These are phyloP conservation scores for Ramaria rubella DNA, from an alignment of 768 basidiomycete genomes.

Conservation along the genomic window DNA sequence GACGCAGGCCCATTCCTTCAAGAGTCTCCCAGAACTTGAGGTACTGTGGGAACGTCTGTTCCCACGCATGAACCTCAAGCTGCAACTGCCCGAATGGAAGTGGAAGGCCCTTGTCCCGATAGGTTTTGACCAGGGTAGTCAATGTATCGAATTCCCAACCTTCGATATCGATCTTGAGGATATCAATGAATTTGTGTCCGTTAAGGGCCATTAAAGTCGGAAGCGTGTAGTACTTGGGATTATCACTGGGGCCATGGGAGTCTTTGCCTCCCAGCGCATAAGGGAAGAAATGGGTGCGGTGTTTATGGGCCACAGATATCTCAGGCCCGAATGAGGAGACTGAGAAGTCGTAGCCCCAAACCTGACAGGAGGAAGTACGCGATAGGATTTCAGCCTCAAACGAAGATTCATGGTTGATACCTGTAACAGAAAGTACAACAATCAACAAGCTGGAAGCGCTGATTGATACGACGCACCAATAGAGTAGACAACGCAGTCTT, in stretches of 20 bases:
- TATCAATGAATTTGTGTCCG: conserved; percentile 60
- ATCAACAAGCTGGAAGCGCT: conserved; percentile 31
- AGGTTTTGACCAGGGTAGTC: conserved; percentile 39
- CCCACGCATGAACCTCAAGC: conserved; percentile 55
- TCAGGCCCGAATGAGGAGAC: too few species aligned
- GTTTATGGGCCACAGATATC: too few species aligned
- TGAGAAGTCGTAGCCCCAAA: too few species aligned
- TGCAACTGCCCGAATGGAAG: conserved; percentile 68
- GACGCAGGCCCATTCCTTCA: too few species aligned
- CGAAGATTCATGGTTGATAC: too few species aligned
- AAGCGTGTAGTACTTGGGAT: conserved; percentile 54
- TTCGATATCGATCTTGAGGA: conserved; percentile 69
- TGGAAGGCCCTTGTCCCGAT: conserved; percentile 34
- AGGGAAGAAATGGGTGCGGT: conserved; percentile 37
- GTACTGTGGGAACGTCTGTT: too few species aligned
- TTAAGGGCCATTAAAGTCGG: conserved; percentile 57
- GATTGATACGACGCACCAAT: conserved; percentile 48
- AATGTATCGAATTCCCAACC: conserved; percentile 60
- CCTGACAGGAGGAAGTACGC: too few species aligned
- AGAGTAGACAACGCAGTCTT: conserved; percentile 56
- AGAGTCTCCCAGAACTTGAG: too few species aligned
- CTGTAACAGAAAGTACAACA: too few species aligned
- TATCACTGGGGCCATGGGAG: conserved; percentile 37
- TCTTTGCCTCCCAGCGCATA: conserved; percentile 39
- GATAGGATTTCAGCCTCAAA: too few species aligned